A percentile compares a stretch with the other conserved stretches of the same genome.
phyloP scores from a whole-genome alignment of 345 rosid genomes.

The Fremontodendron californicum region DNA sequence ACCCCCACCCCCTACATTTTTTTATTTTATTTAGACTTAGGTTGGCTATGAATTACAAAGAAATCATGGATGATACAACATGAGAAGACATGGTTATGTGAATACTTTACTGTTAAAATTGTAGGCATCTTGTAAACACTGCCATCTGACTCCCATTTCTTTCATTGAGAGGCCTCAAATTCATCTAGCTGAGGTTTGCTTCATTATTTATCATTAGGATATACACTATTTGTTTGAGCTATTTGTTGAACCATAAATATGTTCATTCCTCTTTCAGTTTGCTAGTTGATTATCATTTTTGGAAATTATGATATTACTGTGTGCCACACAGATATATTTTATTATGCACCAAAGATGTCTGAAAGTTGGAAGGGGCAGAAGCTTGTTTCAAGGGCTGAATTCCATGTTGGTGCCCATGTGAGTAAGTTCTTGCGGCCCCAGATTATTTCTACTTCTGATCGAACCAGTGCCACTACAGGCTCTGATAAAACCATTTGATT shows the following conservation, averaged over 20 bases:
- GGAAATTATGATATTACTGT: not conserved
- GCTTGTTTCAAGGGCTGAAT: slow-evolving; percentile 91
- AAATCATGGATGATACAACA: not conserved
- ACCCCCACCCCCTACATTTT: not conserved
- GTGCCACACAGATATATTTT: slow-evolving; percentile 65
- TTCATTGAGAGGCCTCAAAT: not conserved
- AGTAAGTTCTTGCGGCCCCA: slow-evolving; percentile 85
- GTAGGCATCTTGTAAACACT: not conserved
- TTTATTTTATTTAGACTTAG: not conserved
- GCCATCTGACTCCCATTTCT: not conserved
- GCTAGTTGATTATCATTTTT: not conserved
- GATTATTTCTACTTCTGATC: slow-evolving; percentile 69
- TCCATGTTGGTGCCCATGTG: slow-evolving; percentile 88
- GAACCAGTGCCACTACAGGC: slow-evolving; percentile 45
- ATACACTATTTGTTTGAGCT: not conserved
- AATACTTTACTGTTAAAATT: not conserved
- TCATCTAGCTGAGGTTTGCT: not conserved
- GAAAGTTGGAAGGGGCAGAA: slow-evolving; percentile 99
- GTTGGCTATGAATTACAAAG: not conserved
- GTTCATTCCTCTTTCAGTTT: not conserved
- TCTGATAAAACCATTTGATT: slow-evolving; percentile 86
- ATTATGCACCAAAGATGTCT: slow-evolving; percentile 87
- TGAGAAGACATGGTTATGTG: not conserved
- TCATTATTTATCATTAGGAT: not conserved
- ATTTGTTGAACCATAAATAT: not conserved